Evolutionary conservation across 2,329 filamentous ascomycete species (phyloP), one percentile per base, ranked within the genome.

Genomic region (Emergomyces africanus): DNA sequence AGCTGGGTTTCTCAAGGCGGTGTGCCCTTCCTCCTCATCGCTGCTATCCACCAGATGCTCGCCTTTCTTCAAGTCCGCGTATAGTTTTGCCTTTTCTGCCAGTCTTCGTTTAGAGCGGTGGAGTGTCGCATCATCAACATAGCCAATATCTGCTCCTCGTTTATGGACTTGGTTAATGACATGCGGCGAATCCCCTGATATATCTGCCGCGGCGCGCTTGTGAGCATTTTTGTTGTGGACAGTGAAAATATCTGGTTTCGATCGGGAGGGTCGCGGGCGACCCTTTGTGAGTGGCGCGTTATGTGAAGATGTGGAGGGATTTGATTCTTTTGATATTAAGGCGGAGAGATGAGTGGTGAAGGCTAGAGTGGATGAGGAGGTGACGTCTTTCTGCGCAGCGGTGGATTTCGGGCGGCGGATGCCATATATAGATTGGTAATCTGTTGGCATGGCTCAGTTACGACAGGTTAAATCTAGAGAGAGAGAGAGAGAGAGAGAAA

Each of bases 1-100:
- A 8, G 46, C 48, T 78, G 62, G 71, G 18, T 66, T 61, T 9
- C 59, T 59, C 58, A 62, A 61, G 2, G 57, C 62, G 1, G 50
- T 60, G 23, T 60, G 37, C 30, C 28, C 46, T 50, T 61, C 62
- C 50, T 71, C 68, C 2, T 73, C 73, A 9, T 73, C 71, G 30
- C 68, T 70, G 8, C 66, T 67, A 0, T 63, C 69, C 1, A 81
- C 78, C n/a, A 89, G 77, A 72, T 89, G 85, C 68, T 95, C 86
- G n/a, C 92, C 91, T 39, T 88, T 82, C 73, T 95, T 95, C 83
- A 99, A 86, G 42, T 89, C 88, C 6, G 88, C 85, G 73, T 99
- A 99, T 1, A 94, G 75, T 4, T 88, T 83, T 3, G 89, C 90
- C 73, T 99, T 99, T 75, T 90, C 87, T 69, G 95, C 86, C 86